A percentile compares a stretch with the other conserved stretches of the same genome.
phyloP scores from a whole-genome alignment of 129 eudicot species.

The Artemisia annua region DNA sequence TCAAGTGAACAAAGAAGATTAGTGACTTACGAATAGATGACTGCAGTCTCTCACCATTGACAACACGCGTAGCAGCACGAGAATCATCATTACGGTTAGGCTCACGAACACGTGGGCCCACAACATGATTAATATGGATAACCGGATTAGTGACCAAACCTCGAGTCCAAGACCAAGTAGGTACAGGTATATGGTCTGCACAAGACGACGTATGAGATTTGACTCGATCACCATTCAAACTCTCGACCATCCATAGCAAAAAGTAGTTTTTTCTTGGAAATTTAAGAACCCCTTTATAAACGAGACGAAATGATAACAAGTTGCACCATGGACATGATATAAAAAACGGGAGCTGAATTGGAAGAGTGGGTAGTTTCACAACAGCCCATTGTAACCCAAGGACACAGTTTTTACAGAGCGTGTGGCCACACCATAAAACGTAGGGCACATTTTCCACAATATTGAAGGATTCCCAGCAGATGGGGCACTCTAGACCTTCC shows the following conservation, averaged over 20 bases:
- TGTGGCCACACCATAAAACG: slow-evolving; percentile 63
- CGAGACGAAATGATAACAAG: slow-evolving; percentile 42
- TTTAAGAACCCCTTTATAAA: slow-evolving; percentile 45
- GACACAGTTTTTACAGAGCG: slow-evolving; percentile 58
- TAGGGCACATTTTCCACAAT: slow-evolving; percentile 58
- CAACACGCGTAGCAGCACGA: slow-evolving; percentile 11
- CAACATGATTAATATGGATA: slow-evolving; percentile 14
- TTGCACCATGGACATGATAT: slow-evolving; percentile 65
- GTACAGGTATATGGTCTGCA: slow-evolving; percentile 31
- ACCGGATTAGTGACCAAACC: slow-evolving; percentile 28
- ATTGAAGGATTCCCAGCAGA: slow-evolving; percentile 66
- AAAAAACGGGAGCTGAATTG: slow-evolving; percentile 58
- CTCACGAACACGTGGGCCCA: slow-evolving; percentile 27
- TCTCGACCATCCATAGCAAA: slow-evolving; percentile 68
- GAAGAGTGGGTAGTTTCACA: slow-evolving; percentile 53
- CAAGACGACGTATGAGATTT: slow-evolving; percentile 41
- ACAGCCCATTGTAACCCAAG: slow-evolving; percentile 63
- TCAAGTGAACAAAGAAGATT: slow-evolving; percentile 52
- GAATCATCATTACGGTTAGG: slow-evolving; percentile 13
- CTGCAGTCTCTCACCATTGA: slow-evolving; percentile 44
- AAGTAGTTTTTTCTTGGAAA: slow-evolving; percentile 57
- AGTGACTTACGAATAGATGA: slow-evolving; percentile 48
- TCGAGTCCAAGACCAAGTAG: slow-evolving; percentile 30
- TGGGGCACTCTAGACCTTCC: slow-evolving; percentile 60
- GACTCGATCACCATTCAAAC: slow-evolving; percentile 55